Percentiles rank a stretch among this genome's conserved stretches.
phyloP scores from a whole-genome alignment of 1,284 basidiomycete species.

The Laetiporus sulphureus region DNA sequence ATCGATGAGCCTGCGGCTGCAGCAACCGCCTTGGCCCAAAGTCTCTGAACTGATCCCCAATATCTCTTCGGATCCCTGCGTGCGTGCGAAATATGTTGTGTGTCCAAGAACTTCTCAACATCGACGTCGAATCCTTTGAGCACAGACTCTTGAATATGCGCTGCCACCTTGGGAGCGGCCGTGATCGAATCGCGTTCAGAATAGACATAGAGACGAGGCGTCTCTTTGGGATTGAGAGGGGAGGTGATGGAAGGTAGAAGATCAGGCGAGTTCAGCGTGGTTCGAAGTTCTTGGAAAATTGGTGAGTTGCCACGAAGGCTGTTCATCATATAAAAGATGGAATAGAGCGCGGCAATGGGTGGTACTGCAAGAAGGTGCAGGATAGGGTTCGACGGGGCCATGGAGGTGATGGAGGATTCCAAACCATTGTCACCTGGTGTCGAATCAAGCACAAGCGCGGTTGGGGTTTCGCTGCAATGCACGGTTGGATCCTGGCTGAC shows the following conservation, averaged over 20 bases:
- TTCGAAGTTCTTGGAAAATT: constrained; percentile 9
- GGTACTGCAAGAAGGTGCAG: constrained; percentile 8
- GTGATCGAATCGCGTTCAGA: constrained; percentile 7
- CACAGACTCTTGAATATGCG: constrained; percentile 4
- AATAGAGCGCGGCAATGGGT: constrained; percentile 4
- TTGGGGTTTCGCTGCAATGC: constrained; percentile 2
- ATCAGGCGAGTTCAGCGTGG: constrained; percentile 4
- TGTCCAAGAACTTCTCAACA: constrained; percentile 8
- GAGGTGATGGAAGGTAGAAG: constrained; percentile 7
- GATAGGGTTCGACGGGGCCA: constrained; percentile 7
- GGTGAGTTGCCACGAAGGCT: constrained; percentile 5
- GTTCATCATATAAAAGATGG: constrained; percentile 4
- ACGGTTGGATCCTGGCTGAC: not conserved
- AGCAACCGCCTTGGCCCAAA: constrained; percentile 8
- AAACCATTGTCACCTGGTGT: constrained; percentile 8
- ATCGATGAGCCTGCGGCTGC: too few species aligned
- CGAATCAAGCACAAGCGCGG: constrained; percentile 14
- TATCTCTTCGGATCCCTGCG: constrained; percentile 10
- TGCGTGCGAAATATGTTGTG: constrained; percentile 9
- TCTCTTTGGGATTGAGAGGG: not conserved
- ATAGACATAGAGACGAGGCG: constrained; percentile 11
- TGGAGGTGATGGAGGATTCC: constrained; percentile 4
- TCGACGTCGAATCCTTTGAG: constrained; percentile 9
- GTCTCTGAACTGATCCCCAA: constrained; percentile 9
- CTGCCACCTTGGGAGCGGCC: constrained; percentile 3